Evolutionary conservation across 1,139 yeast genomes (phyloP).

Genomic region (Hyphopichia burtonii): DNA sequence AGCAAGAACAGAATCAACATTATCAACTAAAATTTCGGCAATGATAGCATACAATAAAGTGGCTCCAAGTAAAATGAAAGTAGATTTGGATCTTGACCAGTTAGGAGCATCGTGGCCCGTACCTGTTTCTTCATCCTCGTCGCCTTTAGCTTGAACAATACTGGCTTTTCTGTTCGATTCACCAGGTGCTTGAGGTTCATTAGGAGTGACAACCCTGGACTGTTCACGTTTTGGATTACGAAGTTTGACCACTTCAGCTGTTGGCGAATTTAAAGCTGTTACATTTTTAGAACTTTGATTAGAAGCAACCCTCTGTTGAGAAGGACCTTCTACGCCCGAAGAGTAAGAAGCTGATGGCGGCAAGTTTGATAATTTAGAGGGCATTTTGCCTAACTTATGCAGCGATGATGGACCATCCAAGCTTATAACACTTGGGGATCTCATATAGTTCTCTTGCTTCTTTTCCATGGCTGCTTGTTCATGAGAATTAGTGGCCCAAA

Average conservation of each 20-base stretch:
- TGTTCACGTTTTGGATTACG: slow-evolving; percentile 7
- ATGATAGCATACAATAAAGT: slow-evolving; percentile 86
- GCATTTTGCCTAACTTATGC: slow-evolving; percentile 7
- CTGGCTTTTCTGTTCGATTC: slow-evolving; percentile 8
- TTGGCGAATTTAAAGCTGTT: slow-evolving; percentile 15
- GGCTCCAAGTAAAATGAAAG: slow-evolving; percentile 80
- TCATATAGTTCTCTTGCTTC: slow-evolving; percentile 20
- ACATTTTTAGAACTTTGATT: slow-evolving; percentile 4
- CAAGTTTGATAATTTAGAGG: slow-evolving; percentile 5
- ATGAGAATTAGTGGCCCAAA: slow-evolving; percentile 72
- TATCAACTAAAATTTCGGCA: slow-evolving; percentile 92
- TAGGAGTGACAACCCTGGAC: neutral
- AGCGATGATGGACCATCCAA: slow-evolving; percentile 19
- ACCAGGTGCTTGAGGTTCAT: slow-evolving; percentile 7
- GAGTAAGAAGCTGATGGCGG: slow-evolving; percentile 4
- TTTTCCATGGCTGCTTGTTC: slow-evolving; percentile 21
- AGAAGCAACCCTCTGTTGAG: slow-evolving; percentile 3
- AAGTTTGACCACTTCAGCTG: slow-evolving; percentile 19
- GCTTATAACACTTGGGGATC: slow-evolving; percentile 36
- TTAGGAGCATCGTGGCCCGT: slow-evolving; percentile 93
- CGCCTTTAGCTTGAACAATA: slow-evolving; percentile 14
- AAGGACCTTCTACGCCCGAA: slow-evolving; percentile 4
- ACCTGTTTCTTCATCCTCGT: slow-evolving; percentile 39
- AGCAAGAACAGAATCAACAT: slow-evolving; percentile 84
- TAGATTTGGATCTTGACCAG: slow-evolving; percentile 87